A percentile compares a stretch with the other conserved stretches of the same genome.
phyloP scores from a whole-genome alignment of 2,329 filamentous ascomycete species.

The Onygena corvina region DNA sequence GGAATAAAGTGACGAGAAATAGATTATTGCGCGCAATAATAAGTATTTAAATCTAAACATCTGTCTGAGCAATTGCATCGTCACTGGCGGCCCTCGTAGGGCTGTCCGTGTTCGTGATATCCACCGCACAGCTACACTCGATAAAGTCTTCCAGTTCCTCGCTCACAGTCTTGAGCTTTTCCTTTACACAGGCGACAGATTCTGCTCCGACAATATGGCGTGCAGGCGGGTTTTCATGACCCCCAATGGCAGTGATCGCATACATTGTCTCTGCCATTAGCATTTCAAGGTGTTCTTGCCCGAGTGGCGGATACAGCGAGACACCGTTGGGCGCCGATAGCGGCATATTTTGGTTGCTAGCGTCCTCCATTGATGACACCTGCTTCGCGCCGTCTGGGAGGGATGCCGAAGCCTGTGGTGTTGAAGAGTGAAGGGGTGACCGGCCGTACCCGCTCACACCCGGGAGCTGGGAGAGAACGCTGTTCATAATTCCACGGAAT shows the following conservation, averaged over 20 bases:
- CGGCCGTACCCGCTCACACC: conserved; percentile 41
- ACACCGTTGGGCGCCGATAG: conserved; percentile 40
- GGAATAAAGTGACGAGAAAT: too few species aligned
- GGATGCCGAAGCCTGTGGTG: conserved; percentile 2
- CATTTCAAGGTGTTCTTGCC: conserved; percentile 53
- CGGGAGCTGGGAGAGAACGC: conserved; percentile 64
- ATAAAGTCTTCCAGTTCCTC: conserved; percentile 96
- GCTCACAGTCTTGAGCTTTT: conserved; percentile 91
- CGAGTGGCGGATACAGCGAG: conserved; percentile 63
- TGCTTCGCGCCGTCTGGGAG: conserved; percentile 6
- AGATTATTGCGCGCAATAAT: too few species aligned
- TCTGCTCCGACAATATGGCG: conserved; percentile 89
- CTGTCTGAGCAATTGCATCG: neutral
- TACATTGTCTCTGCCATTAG: conserved; percentile 82
- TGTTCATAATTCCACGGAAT: conserved; percentile 69
- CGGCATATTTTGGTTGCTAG: conserved; percentile 15
- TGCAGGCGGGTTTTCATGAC: conserved; percentile 88
- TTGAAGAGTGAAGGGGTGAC: conserved; percentile 11
- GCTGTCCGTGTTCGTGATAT: conserved; percentile 36
- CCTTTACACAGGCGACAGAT: conserved; percentile 75
- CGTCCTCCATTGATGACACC: conserved; percentile 12
- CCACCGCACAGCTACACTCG: conserved; percentile 73
- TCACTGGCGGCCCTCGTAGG: conserved; percentile 15
- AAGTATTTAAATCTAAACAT: too few species aligned
- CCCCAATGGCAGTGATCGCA: conserved; percentile 80